Evolutionary conservation across 108 stramenopile genomes (phyloP), one percentile per base, ranked within the genome.

Genomic region (Fragilariopsis cylindrus): DNA sequence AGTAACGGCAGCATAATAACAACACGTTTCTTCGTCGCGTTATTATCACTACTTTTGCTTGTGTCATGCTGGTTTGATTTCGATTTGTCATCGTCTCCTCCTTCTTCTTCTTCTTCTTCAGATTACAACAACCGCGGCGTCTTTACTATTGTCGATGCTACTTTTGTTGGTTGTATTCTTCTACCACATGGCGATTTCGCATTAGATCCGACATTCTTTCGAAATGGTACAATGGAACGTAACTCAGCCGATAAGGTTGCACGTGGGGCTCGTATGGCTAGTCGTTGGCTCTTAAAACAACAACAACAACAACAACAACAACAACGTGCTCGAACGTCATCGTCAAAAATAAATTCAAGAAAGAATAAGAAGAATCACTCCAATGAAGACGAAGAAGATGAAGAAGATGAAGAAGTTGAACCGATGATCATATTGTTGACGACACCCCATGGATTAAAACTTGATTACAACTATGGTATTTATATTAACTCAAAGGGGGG

Each of bases 171-270:
- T 4, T 42, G 49, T 11, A 11, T 68, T 39, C 18, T 82, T 18
- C 73, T 85, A 5, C 84, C 84, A 5, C 84, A 85, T 72, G 84
- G 84, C 18, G 84, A 85, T 69, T 81, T 85, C 50, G 84, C 78
- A 3, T 81, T 47, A n/a, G 84, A 85, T 73, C 84, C 84, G 0
- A 65, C 81, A 7, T 73, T 82, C 13, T 50, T 81, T 19, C 41
- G n/a, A 43, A 12, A 60, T 52, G 69, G 55, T 15, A 44, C 56
- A 12, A 16, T 2, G 3, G 52, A 58, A 19, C 71, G 72, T 5
- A 4, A 39, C 4, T 60, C 64, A 18, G 76, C 76, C 11, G 43
- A 74, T 15, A 8, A 63, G n/a, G 56, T 82, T 9, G 73, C 76
- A 13, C 2, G 2, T 9, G 75, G 57, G 42, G 45, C 84, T 55